Conservation (phyloP, 1,284 basidiomycete species). For the Gymnopus androsaceus region DNA sequence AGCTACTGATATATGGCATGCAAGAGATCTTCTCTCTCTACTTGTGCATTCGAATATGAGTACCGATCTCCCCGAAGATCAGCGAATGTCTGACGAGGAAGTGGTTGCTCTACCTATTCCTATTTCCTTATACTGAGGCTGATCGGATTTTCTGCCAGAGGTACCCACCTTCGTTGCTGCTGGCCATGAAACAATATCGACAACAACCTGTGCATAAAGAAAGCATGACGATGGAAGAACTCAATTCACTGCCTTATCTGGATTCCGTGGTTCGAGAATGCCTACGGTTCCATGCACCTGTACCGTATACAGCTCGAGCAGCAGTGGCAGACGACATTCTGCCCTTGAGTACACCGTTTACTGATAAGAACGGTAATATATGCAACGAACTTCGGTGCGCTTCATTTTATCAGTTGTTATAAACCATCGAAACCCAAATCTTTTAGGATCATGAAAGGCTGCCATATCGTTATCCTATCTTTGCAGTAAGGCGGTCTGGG, state of each 20-base stretch:
- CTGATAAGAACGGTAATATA: conserved; percentile 38
- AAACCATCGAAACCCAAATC: not conserved
- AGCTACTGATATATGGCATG: too few species aligned
- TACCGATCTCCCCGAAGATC: too few species aligned
- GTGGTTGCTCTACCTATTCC: too few species aligned
- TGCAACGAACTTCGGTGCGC: conserved; percentile 33
- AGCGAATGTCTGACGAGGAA: too few species aligned
- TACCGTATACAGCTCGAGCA: conserved; percentile 52
- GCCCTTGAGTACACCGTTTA: conserved; percentile 50
- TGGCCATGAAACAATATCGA: not conserved
- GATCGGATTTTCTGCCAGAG: too few species aligned
- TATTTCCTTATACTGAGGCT: too few species aligned
- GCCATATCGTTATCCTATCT: conserved; percentile 50
- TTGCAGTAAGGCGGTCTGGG: conserved; percentile 44
- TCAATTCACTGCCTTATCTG: conserved; percentile 61
- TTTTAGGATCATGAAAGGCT: conserved; percentile 39
- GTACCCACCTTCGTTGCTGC: too few species aligned
- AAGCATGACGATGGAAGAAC: conserved; percentile 60
- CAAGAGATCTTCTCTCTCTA: too few species aligned
- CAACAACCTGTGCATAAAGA: conserved; percentile 44
- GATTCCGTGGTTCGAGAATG: conserved; percentile 70
- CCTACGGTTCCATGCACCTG: conserved; percentile 66
- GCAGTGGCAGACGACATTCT: conserved; percentile 56
- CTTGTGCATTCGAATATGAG: too few species aligned
- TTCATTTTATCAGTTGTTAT: not conserved